Evolutionary conservation across 768 basidiomycete genomes (phyloP).

Genomic region (Suillus subalutaceus): DNA sequence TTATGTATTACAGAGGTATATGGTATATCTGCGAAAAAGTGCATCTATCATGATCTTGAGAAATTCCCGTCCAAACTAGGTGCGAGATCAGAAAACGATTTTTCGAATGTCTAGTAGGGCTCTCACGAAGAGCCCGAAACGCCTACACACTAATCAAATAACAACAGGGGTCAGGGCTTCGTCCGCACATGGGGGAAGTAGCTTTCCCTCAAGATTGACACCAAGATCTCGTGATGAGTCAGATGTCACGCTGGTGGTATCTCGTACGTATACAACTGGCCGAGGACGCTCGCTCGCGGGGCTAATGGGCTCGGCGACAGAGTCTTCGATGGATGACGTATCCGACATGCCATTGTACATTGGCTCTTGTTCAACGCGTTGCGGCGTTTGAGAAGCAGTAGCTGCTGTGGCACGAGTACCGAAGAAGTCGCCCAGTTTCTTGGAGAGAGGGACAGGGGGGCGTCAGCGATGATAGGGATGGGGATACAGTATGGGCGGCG

Average conservation of each 20-base stretch:
- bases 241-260: constrained; percentile 31
- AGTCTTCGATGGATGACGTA: constrained; percentile 40
- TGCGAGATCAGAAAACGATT: background rate
- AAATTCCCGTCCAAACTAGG: background rate
- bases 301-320: constrained; percentile 36
- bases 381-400: constrained; percentile 27
- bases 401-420: constrained; percentile 51
- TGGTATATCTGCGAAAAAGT: background rate
- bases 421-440: constrained; percentile 76
- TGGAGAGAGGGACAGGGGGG: constrained; percentile 52
- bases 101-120: background rate
- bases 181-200: constrained; percentile 22
- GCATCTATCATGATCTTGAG: background rate
- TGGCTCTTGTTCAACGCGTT: constrained; percentile 28
- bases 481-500: constrained; percentile 16
- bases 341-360: constrained; percentile 35
- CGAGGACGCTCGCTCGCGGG: constrained; percentile 33
- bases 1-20: constrained; percentile 5
- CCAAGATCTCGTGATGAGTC: constrained; percentile 30
- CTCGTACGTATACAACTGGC: constrained; percentile 31
- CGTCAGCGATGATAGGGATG: constrained; percentile 25
- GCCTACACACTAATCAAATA: constrained; percentile 24
- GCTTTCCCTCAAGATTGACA: constrained; percentile 32
- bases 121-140: constrained; percentile 1
- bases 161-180: constrained; percentile 27